Evolutionary conservation across 441 rosid genomes (phyloP).

Genomic region (Aquilaria agallochum): DNA sequence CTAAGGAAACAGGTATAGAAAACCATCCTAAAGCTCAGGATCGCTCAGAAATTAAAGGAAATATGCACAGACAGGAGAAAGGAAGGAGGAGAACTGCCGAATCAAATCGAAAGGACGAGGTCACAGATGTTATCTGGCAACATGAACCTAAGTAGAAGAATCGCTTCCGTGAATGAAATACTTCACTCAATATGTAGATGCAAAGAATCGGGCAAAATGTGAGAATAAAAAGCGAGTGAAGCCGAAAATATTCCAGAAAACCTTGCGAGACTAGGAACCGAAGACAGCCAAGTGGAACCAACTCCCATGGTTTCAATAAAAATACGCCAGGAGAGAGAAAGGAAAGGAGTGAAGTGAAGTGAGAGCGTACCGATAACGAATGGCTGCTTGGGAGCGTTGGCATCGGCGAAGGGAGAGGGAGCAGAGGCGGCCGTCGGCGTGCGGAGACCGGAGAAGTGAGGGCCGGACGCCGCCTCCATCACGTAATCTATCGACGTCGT

Average conservation of each 20-base stretch:
- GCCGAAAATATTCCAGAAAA: no score
- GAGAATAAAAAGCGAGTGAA: no score
- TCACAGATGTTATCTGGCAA: not conserved
- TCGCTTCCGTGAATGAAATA: no score
- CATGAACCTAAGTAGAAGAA: no score
- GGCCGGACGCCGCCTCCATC: conserved; percentile 97
- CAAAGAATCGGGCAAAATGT: no score
- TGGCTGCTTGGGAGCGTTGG: conserved; percentile 59
- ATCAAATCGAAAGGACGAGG: not conserved
- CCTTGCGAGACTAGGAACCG: not conserved
- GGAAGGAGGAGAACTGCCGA: not conserved
- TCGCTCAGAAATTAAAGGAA: not conserved
- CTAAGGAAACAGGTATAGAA: no score
- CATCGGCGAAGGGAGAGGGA: conserved; percentile 31
- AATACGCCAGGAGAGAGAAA: not conserved
- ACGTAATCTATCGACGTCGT: conserved; percentile 68
- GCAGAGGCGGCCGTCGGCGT: conserved; percentile 44
- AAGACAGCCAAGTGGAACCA: conserved; percentile 2
- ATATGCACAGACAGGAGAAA: not conserved
- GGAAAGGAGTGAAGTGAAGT: not conserved
- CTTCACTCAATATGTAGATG: no score
- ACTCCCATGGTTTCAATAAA: conserved; percentile 2
- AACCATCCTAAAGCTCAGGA: not conserved
- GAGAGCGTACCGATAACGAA: conserved; percentile 68
- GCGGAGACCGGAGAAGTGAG: conserved; percentile 97